A percentile compares a stretch with the other conserved stretches of the same genome.
phyloP scores from a whole-genome alignment of 345 rosid genomes.

The Erodium maritimum region DNA sequence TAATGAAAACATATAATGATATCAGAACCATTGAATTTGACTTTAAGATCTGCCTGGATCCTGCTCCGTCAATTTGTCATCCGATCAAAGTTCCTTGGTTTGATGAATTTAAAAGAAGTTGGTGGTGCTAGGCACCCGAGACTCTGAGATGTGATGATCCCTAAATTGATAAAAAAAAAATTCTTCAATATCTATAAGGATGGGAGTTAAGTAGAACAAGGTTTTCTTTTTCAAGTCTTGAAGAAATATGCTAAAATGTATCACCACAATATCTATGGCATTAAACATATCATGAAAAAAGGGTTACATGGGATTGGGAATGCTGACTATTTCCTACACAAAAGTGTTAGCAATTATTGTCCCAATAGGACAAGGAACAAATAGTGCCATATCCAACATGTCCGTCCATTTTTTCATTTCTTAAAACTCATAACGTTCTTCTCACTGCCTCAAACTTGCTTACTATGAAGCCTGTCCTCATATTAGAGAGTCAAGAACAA shows the following conservation, averaged over 20 bases:
- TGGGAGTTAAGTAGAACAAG: not conserved
- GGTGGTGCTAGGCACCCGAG: no score
- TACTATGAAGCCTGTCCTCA: not conserved
- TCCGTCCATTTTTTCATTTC: no score
- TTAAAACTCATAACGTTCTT: not conserved
- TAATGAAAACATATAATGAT: not conserved
- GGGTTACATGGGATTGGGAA: no score
- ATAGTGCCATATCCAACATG: not conserved
- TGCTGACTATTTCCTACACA: not conserved
- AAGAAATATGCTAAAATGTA: not conserved
- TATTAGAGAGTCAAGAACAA: not conserved
- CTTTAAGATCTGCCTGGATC: not conserved
- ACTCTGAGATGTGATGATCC: not conserved
- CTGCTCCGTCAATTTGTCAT: not conserved
- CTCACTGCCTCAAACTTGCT: not conserved
- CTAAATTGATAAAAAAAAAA: not conserved
- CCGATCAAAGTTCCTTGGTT: not conserved
- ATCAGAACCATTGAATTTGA: not conserved
- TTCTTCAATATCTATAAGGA: not conserved
- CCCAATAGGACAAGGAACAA: not conserved
- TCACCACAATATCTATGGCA: not conserved
- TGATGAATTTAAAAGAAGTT: not conserved
- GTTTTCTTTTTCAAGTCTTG: not conserved
- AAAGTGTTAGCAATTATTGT: no score
- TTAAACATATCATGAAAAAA: not conserved